Evolutionary conservation across 176 grass and related monocot species (phyloP), one percentile per base, ranked within the genome.

Genomic region (Aegilops sharonensis): DNA sequence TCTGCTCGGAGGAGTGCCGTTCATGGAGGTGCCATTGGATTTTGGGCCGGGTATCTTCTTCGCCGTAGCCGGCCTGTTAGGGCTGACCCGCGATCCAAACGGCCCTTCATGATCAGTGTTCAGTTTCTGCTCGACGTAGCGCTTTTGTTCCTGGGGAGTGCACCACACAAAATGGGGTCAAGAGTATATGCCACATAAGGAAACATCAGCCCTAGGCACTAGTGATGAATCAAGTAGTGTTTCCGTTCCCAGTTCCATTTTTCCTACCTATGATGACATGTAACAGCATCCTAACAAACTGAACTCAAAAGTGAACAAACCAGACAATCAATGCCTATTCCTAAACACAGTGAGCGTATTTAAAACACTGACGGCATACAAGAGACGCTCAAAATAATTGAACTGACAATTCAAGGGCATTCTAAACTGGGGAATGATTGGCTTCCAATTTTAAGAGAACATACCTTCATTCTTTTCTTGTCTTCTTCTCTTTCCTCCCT

Each of bases 401-500:
- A 5, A 70, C 60, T 32, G 14, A 23, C 64, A 63, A 30, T 66
- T 78, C 23, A 64, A 32, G 60, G 48, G 61, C 24, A 27, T 57
- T 77, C 45, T 5, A 8, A 32, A 40, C 32, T 47, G 18, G 67
- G 25, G 5, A 80, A 54, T 2, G 8, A 56, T 11, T 85, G 17
- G 15, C 30, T 64, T 63, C 76, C 24, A 81, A 12, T 77, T 81
- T 74, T 47, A 81, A 78, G 57, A 18, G 63, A 76, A 69, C 54
- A 80, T 78, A 98, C 97, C 91, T 92, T 86, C 84, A 89, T 87
- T 89, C 90, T 94, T 84, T 93, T 95, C 83, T 99, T 99, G 12
- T 96, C 94, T 91, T 99, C 97, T 85, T 97, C 97, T 64, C 97
- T 99, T 85, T 99, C 97, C 65, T 97, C 92, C 75, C 97, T 94